phyloP scores from a whole-genome alignment of 805 yeast genomes.

The Kazachstania bromeliacearum region DNA sequence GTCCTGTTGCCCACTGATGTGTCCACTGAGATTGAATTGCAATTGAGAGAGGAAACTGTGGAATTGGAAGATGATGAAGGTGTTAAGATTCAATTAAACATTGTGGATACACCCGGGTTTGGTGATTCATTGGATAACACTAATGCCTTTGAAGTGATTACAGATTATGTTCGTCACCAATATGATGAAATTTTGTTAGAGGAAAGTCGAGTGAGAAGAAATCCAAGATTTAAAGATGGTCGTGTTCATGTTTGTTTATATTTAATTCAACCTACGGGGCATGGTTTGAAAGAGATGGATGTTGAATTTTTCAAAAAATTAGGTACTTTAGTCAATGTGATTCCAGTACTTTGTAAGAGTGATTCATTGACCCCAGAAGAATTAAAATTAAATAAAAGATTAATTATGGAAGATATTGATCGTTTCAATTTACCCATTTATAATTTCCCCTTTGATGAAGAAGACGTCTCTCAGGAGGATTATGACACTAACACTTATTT shows the following conservation, averaged over 20 bases:
- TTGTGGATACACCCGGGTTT: constrained; percentile 79
- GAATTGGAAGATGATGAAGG: constrained; percentile 82
- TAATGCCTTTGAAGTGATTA: constrained; percentile 54
- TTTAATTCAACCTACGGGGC: constrained; percentile 78
- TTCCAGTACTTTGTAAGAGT: constrained; percentile 79
- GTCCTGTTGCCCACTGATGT: constrained; percentile 44
- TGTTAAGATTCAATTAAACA: constrained; percentile 63
- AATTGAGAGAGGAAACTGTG: constrained; percentile 68
- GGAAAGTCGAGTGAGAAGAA: constrained; percentile 73
- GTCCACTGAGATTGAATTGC: constrained; percentile 42
- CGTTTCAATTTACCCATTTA: constrained; percentile 61
- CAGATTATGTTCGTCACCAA: constrained; percentile 74
- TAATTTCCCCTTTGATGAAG: constrained; percentile 57
- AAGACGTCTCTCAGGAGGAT: constrained; percentile 49
- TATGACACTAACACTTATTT: constrained; percentile 56
- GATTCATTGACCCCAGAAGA: constrained; percentile 80
- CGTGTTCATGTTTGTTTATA: constrained; percentile 70
- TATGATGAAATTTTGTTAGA: constrained; percentile 75
- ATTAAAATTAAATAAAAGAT: constrained; percentile 58
- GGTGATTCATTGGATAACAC: constrained; percentile 67
- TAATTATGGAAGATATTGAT: constrained; percentile 69
- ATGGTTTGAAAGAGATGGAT: constrained; percentile 69
- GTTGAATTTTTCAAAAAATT: constrained; percentile 69
- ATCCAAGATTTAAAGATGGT: constrained; percentile 77
- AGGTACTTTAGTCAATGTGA: constrained; percentile 71